Percentiles rank a stretch among this genome's conserved stretches.
Conservation (phyloP, 2,329 filamentous ascomycete species). For the Colletotrichum camelliae region DNA sequence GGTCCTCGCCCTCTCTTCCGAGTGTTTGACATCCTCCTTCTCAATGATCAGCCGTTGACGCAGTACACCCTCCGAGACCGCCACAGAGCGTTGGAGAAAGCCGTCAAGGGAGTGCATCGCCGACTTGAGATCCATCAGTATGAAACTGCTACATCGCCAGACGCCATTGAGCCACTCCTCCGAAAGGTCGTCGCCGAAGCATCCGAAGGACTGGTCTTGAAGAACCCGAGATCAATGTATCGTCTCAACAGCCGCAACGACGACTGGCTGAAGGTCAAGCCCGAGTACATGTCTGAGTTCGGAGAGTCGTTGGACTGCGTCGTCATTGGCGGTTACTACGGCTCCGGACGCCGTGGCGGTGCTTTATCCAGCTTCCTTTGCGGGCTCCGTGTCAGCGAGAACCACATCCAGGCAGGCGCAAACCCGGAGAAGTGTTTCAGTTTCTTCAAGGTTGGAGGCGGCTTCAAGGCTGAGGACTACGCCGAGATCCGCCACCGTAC, state of each 20-base stretch:
- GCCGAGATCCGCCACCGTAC: constrained; percentile 81
- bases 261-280: constrained; percentile 98
- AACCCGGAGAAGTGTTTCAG: constrained; percentile 82
- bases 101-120: constrained; percentile 72
- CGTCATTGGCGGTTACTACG: constrained; percentile 91
- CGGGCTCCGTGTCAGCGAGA: constrained; percentile 77
- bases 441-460: constrained; percentile 99
- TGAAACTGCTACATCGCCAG: constrained; percentile 66
- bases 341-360: constrained; percentile 84
- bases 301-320: constrained; percentile 92
- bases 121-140: constrained; percentile 85
- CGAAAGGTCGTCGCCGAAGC: constrained; percentile 85
- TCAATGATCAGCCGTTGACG: constrained; percentile 83
- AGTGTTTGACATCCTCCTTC: constrained; percentile 88
- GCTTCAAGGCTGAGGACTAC: constrained; percentile 86
- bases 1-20: constrained; percentile 79
- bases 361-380: constrained; percentile 88
- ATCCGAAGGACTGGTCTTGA: constrained; percentile 89
- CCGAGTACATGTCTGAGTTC: constrained; percentile 97
- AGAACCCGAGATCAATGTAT: constrained; percentile 90
- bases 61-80: constrained; percentile 84
- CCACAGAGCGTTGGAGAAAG: constrained; percentile 73
- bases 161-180: constrained; percentile 79
- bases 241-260: constrained; percentile 88
- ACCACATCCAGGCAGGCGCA: constrained; percentile 63